Percentiles rank a stretch among this genome's conserved stretches.
Evolutionary conservation across 352 stramenopile genomes (phyloP).

Genomic region (Phytopythium montanum): DNA sequence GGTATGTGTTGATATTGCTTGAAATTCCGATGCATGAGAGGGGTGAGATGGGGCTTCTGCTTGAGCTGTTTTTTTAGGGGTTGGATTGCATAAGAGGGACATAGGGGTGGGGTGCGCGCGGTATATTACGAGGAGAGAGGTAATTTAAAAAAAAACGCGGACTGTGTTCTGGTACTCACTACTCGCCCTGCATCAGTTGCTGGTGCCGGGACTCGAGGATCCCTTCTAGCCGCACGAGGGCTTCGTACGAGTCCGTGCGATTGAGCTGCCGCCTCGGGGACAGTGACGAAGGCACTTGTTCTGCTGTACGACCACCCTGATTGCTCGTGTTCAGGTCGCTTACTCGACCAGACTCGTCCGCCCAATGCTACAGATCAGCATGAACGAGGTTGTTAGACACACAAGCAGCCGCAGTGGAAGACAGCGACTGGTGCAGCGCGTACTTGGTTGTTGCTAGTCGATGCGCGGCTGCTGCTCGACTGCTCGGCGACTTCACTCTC

Average conservation of each 20-base stretch:
- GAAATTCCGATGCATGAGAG: too few species aligned
- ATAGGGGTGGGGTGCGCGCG: too few species aligned
- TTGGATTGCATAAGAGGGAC: too few species aligned
- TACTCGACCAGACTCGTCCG: background rate
- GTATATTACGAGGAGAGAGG: too few species aligned
- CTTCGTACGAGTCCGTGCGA: slow-evolving; percentile 69
- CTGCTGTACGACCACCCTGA: background rate
- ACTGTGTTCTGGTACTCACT: too few species aligned
- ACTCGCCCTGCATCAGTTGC: slow-evolving; percentile 56
- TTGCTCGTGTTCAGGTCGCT: background rate
- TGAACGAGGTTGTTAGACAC: background rate
- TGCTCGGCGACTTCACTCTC: background rate
- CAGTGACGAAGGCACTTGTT: slow-evolving; percentile 5
- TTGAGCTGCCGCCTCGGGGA: slow-evolving; percentile 11
- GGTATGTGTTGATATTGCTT: too few species aligned
- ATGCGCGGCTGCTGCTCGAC: background rate
- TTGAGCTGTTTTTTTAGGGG: too few species aligned
- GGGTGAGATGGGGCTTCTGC: too few species aligned
- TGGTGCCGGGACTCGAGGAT: slow-evolving; percentile 73
- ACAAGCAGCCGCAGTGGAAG: background rate
- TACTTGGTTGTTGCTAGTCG: background rate
- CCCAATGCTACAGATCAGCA: background rate
- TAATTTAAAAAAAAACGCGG: too few species aligned
- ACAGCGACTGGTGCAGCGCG: background rate
- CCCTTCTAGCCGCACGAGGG: slow-evolving; percentile 62